Evolutionary conservation across 2,329 filamentous ascomycete genomes (phyloP), one percentile per base, ranked within the genome.

Genomic region (Paraphaeosphaeria sporulosa): DNA sequence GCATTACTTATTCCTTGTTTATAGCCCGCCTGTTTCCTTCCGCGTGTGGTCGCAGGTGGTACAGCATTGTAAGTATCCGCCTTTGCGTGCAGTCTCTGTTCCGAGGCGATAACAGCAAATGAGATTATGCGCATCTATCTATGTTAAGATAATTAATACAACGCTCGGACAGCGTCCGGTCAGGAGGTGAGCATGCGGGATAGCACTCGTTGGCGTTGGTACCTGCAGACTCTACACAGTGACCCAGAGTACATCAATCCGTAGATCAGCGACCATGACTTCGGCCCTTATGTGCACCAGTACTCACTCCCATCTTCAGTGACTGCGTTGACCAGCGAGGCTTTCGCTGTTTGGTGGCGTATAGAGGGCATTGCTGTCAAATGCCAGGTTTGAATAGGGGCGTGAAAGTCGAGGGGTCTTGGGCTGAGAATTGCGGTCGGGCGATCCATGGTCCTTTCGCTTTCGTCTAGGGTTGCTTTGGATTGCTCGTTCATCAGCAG

Each of bases 351-450:
- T 40, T 38, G 52, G 52, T n/a, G 52, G 52, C 12, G 52, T 55
- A 32, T 47, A 55, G 15, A 21, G 27, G 9, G 10, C 30, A 47
- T 55, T 55, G 52, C 52, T 55, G 42, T 55, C 52, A 19, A 55
- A 55, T 4, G 30, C 23, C 13, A 55, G 42, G 23, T 25, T 44
- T 36, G 42, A 10, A 7, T 34, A 25, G 7, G 52, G 52, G 25
- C 52, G 52, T 46, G 52, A 55, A 38, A 55, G 25, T 47, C 52
- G 52, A 47, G 52, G 52, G 3, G 52, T 55, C 42, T 55, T 55
- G 21, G 52, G 52, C 8, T 3, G 19, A 15, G 9, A 8, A 21
- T 36, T 42, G 10, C 13, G 2, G 19, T 38, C 42, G 27, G 42
- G n/a, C 6, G 10, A 34, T 23, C 7, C 30, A 36, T 36, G n/a